These are phyloP conservation scores for Helicocarpus griseus DNA, from an alignment of 2,329 filamentous ascomycete genomes.

Conservation along the genomic window DNA sequence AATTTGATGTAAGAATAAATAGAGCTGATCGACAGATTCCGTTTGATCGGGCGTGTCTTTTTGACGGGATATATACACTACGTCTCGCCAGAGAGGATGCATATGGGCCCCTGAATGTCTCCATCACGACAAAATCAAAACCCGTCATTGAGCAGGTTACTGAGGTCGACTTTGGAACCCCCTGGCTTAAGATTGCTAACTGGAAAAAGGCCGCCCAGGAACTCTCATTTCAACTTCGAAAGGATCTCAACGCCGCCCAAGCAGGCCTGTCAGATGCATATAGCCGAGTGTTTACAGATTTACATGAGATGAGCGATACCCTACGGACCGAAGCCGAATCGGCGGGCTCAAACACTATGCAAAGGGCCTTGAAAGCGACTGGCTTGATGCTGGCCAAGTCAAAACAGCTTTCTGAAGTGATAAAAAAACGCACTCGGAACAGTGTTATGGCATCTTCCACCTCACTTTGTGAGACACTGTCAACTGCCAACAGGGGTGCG, in stretches of 20 bases:
- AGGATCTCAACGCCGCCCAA: constrained; percentile 30
- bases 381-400: constrained; percentile 23
- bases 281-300: constrained; percentile 27
- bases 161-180: constrained; percentile 35
- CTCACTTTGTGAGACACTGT: constrained; percentile 22
- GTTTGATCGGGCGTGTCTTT: constrained; percentile 40
- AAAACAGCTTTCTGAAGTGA: constrained; percentile 24
- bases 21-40: constrained; percentile 32
- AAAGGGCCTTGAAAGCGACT: constrained; percentile 15
- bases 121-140: constrained; percentile 32
- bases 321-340: constrained; percentile 22
- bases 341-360: constrained; percentile 18
- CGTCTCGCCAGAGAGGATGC: constrained; percentile 41
- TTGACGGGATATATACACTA: constrained; percentile 45
- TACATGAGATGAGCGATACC: constrained; percentile 27
- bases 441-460: constrained; percentile 24
- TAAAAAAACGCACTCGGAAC: constrained; percentile 23
- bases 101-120: constrained; percentile 40
- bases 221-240: constrained; percentile 26
- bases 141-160: constrained; percentile 26
- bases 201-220: constrained; percentile 35
- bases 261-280: constrained; percentile 29
- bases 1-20: constrained; percentile 41
- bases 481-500: constrained; percentile 20
- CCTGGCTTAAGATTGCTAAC: constrained; percentile 38